Conservation (phyloP, 2,329 filamentous ascomycete species). For the Penicillium sp. region DNA sequence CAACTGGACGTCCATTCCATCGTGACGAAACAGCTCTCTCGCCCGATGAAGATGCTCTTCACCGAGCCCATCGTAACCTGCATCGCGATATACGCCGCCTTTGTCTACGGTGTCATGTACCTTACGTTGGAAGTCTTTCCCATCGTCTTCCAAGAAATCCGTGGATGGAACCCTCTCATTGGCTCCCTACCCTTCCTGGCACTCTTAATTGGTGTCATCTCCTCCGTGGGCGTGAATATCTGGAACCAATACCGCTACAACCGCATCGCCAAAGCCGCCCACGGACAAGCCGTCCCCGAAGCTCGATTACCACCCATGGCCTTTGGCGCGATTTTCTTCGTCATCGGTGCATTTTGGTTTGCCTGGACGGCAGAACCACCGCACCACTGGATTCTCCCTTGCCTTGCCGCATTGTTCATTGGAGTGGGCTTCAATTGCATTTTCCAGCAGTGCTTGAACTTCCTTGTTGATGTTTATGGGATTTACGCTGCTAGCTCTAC, state of each 20-base stretch:
- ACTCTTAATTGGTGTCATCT: conserved; percentile 48
- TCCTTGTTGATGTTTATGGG: conserved; percentile 45
- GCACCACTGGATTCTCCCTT: conserved; percentile 18
- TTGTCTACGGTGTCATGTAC: conserved; percentile 52
- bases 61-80: conserved; percentile 53
- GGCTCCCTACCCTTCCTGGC: conserved; percentile 49
- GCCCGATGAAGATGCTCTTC: conserved; percentile 48
- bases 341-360: conserved; percentile 48
- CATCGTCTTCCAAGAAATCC: conserved; percentile 48
- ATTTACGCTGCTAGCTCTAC: conserved; percentile 48
- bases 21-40: conserved; percentile 47
- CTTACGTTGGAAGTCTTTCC: conserved; percentile 52
- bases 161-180: conserved; percentile 42
- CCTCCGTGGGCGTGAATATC: conserved; percentile 45
- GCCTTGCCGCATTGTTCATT: conserved; percentile 38
- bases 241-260: conserved; percentile 46
- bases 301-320: conserved; percentile 50
- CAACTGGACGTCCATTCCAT: conserved; percentile 45
- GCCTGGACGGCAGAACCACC: conserved; percentile 43
- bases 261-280: conserved; percentile 30
- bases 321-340: conserved; percentile 48
- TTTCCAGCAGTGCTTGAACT: conserved; percentile 53
- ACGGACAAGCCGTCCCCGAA: conserved; percentile 41
- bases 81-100: conserved; percentile 50
- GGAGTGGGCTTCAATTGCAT: conserved; percentile 51